phyloP scores from a whole-genome alignment of 169 alveolate genomes.

The Plasmodium knowlesi region DNA sequence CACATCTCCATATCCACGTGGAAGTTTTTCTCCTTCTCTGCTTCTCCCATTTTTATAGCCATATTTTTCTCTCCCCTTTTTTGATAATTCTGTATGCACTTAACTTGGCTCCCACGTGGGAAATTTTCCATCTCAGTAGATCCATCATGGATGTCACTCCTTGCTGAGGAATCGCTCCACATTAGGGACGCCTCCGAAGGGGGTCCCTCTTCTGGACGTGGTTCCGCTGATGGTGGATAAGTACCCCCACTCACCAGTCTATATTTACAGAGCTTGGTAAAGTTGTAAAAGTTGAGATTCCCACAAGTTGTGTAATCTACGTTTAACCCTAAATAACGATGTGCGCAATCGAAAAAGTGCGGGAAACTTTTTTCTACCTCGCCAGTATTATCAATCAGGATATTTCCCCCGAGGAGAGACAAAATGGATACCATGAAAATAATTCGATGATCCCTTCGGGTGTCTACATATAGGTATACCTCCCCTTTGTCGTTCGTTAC shows the following conservation, averaged over 20 bases:
- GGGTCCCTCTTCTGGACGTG: background rate
- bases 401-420: conserved; percentile 26
- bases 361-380: conserved; percentile 39
- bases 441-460: conserved; percentile 32
- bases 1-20: background rate
- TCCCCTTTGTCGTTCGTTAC: background rate
- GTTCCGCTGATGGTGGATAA: background rate
- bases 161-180: background rate
- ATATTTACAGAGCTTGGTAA: background rate
- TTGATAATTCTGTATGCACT: background rate
- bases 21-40: background rate
- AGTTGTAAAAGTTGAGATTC: background rate
- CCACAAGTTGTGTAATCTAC: background rate
- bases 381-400: background rate
- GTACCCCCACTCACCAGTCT: background rate
- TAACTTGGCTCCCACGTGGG: background rate
- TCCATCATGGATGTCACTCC: background rate
- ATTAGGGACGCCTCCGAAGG: background rate
- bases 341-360: conserved; percentile 1
- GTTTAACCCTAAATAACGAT: background rate
- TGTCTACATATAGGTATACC: conserved; percentile 27
- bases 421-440: conserved; percentile 36
- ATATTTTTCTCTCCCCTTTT: background rate
- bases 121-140: background rate
- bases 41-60: background rate